Conservation (phyloP, 495 filamentous ascomycete genomes). For the Hypoxylon fuscum region DNA sequence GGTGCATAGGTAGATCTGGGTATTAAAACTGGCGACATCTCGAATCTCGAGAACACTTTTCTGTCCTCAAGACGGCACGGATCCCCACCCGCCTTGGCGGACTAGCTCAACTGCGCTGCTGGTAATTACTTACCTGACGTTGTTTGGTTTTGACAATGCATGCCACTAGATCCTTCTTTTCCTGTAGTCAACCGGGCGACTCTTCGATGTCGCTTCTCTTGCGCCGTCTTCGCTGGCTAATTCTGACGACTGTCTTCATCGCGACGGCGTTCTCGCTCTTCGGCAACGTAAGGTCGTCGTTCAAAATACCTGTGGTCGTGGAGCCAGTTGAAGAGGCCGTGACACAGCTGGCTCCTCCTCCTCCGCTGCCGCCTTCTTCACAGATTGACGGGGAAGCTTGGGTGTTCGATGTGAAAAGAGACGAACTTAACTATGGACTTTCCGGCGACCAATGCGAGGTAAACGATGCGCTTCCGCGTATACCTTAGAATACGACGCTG, state of each 20-base stretch:
- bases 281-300: conserved; percentile 10
- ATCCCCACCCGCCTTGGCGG: conserved; percentile 13
- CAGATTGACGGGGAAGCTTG: conserved; percentile 8
- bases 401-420: conserved; percentile 24
- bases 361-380: background rate
- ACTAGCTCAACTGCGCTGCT: background rate
- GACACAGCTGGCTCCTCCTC: background rate
- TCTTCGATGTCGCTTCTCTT: conserved; percentile 31
- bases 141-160: conserved; percentile 22
- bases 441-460: conserved; percentile 32
- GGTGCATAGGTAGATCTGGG: too few species aligned
- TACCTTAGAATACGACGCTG: background rate
- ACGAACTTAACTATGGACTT: conserved; percentile 33
- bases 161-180: conserved; percentile 27
- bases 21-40: conserved; percentile 19
- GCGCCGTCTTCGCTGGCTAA: conserved; percentile 30
- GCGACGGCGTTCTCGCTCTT: conserved; percentile 14
- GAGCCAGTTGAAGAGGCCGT: background rate
- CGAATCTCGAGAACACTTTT: conserved; percentile 11
- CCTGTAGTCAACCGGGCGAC: conserved; percentile 18
- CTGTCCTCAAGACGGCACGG: conserved; percentile 14
- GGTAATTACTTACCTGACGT: background rate
- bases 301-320: conserved; percentile 5
- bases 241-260: conserved; percentile 28
- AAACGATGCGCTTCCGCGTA: background rate